Conservation (phyloP, 768 basidiomycete genomes). For the Floccularia luteovirens region DNA sequence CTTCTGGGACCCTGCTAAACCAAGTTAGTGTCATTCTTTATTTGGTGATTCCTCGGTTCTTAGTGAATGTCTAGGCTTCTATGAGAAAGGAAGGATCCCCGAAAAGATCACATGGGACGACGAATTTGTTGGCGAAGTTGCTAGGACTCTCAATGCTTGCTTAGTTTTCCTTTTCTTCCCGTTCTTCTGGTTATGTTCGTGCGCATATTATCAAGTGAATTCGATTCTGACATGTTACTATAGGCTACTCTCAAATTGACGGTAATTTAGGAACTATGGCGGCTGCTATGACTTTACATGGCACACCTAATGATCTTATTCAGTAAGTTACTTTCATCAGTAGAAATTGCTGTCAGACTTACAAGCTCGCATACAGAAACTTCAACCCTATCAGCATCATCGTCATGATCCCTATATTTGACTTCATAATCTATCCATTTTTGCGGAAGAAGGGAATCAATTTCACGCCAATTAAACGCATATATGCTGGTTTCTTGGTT, state of each 20-base stretch:
- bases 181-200: conserved; percentile 38
- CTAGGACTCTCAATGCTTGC: conserved; percentile 39
- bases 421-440: conserved; percentile 38
- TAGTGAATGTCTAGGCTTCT: conserved; percentile 15
- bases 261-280: conserved; percentile 44
- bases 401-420: conserved; percentile 44
- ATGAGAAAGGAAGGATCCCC: conserved; percentile 23
- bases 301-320: conserved; percentile 44
- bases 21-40: conserved; percentile 19
- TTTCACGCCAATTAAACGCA: conserved; percentile 45
- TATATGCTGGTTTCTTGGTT: conserved; percentile 42
- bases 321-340: conserved; percentile 17
- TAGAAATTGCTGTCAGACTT: neutral
- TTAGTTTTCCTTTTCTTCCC: conserved; percentile 49
- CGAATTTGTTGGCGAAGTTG: conserved; percentile 46
- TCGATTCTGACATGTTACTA: neutral
- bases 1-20: conserved; percentile 44
- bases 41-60: neutral
- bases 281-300: conserved; percentile 37
- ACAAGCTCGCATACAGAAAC: too few species aligned
- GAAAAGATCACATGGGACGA: conserved; percentile 44
- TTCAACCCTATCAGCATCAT: conserved; percentile 41
- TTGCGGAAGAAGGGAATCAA: conserved; percentile 35
- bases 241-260: conserved; percentile 45
- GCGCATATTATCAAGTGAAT: neutral